These are phyloP conservation scores for Penicillium dipodomyicola DNA, from an alignment of 495 filamentous ascomycete genomes.

Conservation along the genomic window DNA sequence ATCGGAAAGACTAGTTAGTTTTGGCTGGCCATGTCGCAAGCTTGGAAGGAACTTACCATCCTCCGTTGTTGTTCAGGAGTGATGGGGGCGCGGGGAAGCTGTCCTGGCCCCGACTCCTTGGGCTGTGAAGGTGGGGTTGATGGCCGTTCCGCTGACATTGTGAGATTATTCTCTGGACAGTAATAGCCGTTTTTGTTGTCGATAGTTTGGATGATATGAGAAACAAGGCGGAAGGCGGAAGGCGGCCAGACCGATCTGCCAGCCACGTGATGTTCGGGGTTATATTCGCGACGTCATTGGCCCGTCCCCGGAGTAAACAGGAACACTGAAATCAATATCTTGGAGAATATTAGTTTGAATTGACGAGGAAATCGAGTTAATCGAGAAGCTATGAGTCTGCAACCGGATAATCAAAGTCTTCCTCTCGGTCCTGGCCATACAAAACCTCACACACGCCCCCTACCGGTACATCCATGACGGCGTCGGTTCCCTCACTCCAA, in stretches of 20 bases:
- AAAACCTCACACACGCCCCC: slow-evolving; percentile 94
- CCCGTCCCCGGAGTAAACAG: neutral
- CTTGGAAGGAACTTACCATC: slow-evolving; percentile 53
- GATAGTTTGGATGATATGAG: neutral
- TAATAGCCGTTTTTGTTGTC: neutral
- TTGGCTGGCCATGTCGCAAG: neutral
- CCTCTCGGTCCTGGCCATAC: slow-evolving; percentile 47
- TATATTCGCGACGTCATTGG: slow-evolving; percentile 6
- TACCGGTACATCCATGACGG: slow-evolving; percentile 94
- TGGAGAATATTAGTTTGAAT: neutral
- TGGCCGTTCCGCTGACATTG: slow-evolving; percentile 45
- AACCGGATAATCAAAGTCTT: slow-evolving; percentile 22
- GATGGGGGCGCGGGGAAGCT: slow-evolving; percentile 51
- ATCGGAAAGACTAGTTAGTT: slow-evolving; percentile 7
- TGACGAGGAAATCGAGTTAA: neutral
- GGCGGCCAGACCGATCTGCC: slow-evolving; percentile 7
- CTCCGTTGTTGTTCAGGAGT: slow-evolving; percentile 73
- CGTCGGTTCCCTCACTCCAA: slow-evolving; percentile 93
- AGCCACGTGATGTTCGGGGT: neutral
- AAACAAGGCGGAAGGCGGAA: slow-evolving; percentile 5
- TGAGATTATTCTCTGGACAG: neutral
- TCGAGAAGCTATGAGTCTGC: slow-evolving; percentile 11
- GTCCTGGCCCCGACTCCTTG: slow-evolving; percentile 35
- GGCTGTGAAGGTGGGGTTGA: slow-evolving; percentile 59
- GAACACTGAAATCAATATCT: neutral